Evolutionary conservation across 306 rosid species (phyloP).

Genomic region (Betula pendula): DNA sequence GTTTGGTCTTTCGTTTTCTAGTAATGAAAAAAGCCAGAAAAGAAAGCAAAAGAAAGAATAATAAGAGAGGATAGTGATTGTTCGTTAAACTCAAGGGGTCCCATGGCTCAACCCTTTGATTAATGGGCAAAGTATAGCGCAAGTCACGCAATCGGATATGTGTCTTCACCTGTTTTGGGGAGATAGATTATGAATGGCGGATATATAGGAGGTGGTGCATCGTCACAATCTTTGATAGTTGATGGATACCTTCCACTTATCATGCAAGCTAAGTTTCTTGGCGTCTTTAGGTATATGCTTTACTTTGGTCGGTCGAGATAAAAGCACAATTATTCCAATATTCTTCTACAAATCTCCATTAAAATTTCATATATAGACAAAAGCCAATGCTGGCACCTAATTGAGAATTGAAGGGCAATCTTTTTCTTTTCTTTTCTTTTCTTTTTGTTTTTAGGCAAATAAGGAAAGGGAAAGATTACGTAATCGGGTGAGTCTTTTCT

Average conservation of each 20-base stretch:
- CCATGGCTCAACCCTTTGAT: conserved; percentile 19
- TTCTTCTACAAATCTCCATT: too few species aligned
- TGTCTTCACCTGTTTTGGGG: conserved; percentile 22
- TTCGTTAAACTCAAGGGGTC: conserved; percentile 30
- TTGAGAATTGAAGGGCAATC: too few species aligned
- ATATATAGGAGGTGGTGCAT: conserved; percentile 28
- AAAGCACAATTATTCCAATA: background rate
- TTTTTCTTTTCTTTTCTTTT: too few species aligned
- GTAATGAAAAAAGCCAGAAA: too few species aligned
- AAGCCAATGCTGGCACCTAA: too few species aligned
- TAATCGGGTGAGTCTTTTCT: too few species aligned
- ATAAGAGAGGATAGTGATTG: background rate
- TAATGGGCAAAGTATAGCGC: conserved; percentile 38
- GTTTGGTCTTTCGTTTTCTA: background rate
- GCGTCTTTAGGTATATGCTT: background rate
- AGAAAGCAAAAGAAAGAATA: background rate
- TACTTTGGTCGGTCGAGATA: background rate
- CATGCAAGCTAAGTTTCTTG: background rate
- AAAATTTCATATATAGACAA: too few species aligned
- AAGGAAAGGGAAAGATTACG: too few species aligned
- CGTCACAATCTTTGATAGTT: conserved; percentile 37
- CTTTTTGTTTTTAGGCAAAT: too few species aligned
- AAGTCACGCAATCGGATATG: conserved; percentile 51
- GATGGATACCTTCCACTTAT: too few species aligned
- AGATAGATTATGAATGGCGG: conserved; percentile 28